phyloP scores from a whole-genome alignment of 192 early-diverging fungal genomes.

The Rhizoclosmatium globosum region DNA sequence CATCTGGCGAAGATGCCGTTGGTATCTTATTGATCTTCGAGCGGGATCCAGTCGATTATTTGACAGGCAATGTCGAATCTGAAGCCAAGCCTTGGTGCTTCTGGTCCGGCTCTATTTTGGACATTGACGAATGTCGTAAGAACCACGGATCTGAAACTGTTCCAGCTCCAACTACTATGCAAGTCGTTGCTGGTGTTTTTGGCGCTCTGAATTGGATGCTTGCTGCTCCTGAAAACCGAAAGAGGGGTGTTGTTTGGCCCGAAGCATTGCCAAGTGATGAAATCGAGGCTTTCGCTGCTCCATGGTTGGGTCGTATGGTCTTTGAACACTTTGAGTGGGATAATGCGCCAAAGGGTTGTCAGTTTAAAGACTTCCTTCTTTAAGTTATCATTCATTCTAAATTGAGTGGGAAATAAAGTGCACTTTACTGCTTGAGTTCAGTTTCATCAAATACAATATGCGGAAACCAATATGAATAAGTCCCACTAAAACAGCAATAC shows the following conservation, averaged over 20 bases:
- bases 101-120: not conserved
- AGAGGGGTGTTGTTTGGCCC: not conserved
- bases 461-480: not conserved
- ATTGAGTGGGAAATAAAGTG: no score
- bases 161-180: not conserved
- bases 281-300: not conserved
- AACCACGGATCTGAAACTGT: not conserved
- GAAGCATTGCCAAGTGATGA: not conserved
- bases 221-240: not conserved
- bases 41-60: not conserved
- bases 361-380: not conserved
- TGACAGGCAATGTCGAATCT: not conserved
- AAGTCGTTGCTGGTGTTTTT: not conserved
- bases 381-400: no score
- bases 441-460: not conserved
- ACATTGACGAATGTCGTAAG: not conserved
- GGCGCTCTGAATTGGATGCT: not conserved
- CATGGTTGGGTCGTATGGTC: not conserved
- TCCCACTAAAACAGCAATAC: not conserved
- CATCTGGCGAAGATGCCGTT: not conserved
- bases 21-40: not conserved
- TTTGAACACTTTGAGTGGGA: not conserved
- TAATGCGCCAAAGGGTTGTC: not conserved
- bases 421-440: no score
- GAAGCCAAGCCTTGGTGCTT: not conserved